Evolutionary conservation across 2,329 filamentous ascomycete genomes (phyloP), one percentile per base, ranked within the genome.

Genomic region (Trichoderma aggressivum): DNA sequence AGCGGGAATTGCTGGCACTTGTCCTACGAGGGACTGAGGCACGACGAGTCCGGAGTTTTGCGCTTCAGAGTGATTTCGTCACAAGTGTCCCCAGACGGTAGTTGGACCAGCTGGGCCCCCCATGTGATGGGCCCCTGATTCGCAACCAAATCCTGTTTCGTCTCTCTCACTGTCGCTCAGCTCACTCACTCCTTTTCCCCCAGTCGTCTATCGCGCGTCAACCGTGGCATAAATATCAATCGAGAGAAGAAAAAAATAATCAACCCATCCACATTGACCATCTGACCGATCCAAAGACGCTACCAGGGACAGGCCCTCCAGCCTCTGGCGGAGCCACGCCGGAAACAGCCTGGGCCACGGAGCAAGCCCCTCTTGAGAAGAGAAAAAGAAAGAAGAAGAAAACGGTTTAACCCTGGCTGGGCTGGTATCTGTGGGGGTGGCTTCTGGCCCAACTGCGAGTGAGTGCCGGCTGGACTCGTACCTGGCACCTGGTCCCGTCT

Each of bases 391-490:
- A 26, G 36, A 47, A 26, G 21, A 24, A 53, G 14, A 53, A 62
- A 47, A 24, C 12, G 24, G 16, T 56, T 26, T 18, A 11, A 53
- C 34, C 70, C 70, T 32, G 66, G 70, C 70, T 39, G 55, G 62
- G 43, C 50, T 60, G 60, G 26, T 30, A 60, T 53, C 60, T 71
- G 70, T 71, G 70, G 70, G 70, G 70, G 63, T 71, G 70, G 68
- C 62, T 71, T 62, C 55, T 56, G 59, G 43, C 12, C 47, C 24
- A 34, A 18, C 50, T 70, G 47, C 55, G 55, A 60, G 65, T 60
- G 65, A 68, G 36, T 68, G 65, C 65, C 65, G 65, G 65, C 36
- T 60, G 65, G n/a, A n/a, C n/a, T n/a, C n/a, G n/a, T n/a, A n/a
- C n/a, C n/a, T n/a, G n/a, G n/a, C 47, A 28, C 10, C 39, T 43